Base-by-base conservation (phyloP, 2,329 filamentous ascomycete species). In the Xylaria sp. region DNA sequence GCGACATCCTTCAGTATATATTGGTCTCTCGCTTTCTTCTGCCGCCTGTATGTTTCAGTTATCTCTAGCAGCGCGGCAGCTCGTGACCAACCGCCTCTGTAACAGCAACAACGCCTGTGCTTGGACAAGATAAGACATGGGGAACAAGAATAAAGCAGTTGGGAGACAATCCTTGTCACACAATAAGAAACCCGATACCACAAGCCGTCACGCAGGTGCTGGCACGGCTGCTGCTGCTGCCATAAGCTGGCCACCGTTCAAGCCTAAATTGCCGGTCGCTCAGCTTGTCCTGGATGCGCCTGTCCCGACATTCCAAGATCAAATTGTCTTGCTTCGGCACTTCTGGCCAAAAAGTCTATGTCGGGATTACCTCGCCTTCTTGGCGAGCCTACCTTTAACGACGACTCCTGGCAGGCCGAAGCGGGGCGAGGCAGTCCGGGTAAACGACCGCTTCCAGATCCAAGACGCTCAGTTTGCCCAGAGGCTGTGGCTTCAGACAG, bases 391-490 rank as follows among this genome's bases (percentile, higher is more conserved):
- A 2, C 88, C 92, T 0, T 79, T 96, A 47, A 84, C 84, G 46
- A 96, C 92, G 0, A 96, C 92, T 0, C 92, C 92, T 0, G 87
- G 87, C 0, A 88, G 87, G 64, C 92, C 92, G 1, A 94, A 91
- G 75, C 88, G 87, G 64, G 92, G 91, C 50, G 89, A 95, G 58
- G 93, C 93, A 1, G 84, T 92, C 7, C 84, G 94, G 37, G 91
- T 97, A 49, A 97, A 97, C 74, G 94, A 97, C 74, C 87, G 94
- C 11, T 96, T 90, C 70, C 92, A 96, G 77, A 80, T 96, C 19
- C 81, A 93, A 28, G 94, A 97, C 78, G 77, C 85, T 28, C 76
- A 67, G 0, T 96, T 97, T 75, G 91, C 94, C 0, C 82, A 87
- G 70, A 81, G 84, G 57, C 77, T 97, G 14, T 98, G 94, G 93